These are phyloP conservation scores for Coemansia javaensis DNA, from an alignment of 192 early-diverging fungal species.

Conservation along the genomic window DNA sequence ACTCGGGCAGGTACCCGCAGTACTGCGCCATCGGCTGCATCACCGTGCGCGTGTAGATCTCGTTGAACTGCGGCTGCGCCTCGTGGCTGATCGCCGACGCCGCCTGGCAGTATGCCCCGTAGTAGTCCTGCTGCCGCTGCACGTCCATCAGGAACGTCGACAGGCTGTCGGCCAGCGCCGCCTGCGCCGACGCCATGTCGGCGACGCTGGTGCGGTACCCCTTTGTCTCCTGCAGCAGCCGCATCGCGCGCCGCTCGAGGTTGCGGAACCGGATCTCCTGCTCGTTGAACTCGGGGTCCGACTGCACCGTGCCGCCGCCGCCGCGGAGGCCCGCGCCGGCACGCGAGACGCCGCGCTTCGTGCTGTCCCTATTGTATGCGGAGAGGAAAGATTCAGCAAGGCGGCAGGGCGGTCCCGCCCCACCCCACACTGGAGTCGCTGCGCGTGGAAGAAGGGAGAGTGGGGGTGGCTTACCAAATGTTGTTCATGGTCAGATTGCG, in stretches of 20 bases:
- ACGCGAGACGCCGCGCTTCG: slow-evolving; percentile 31
- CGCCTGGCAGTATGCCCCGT: slow-evolving; percentile 78
- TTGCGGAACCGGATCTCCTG: slow-evolving; percentile 76
- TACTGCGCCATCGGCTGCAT: slow-evolving; percentile 85
- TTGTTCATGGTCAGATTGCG: no score
- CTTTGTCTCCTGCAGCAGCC: slow-evolving; percentile 85
- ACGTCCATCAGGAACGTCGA: slow-evolving; percentile 85
- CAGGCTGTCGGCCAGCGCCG: slow-evolving; percentile 79
- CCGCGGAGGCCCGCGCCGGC: slow-evolving; percentile 27
- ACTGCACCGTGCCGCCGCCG: slow-evolving; percentile 10
- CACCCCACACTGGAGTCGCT: no score
- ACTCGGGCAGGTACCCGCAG: slow-evolving; percentile 83
- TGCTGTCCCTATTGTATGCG: slow-evolving; percentile 46
- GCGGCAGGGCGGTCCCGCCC: no score
- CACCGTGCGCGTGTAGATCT: slow-evolving; percentile 79
- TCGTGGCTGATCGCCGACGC: slow-evolving; percentile 77
- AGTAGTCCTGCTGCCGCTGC: slow-evolving; percentile 65
- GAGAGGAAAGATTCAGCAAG: no score
- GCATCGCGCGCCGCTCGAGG: slow-evolving; percentile 77
- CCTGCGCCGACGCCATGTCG: slow-evolving; percentile 83
- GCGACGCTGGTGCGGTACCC: slow-evolving; percentile 81
- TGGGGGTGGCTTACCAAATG: no score
- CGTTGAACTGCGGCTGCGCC: slow-evolving; percentile 75
- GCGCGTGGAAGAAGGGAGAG: no score
- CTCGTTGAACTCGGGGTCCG: slow-evolving; percentile 76